Evolutionary conservation across 129 eudicot genomes (phyloP).

Genomic region (Saussurea involucrata): DNA sequence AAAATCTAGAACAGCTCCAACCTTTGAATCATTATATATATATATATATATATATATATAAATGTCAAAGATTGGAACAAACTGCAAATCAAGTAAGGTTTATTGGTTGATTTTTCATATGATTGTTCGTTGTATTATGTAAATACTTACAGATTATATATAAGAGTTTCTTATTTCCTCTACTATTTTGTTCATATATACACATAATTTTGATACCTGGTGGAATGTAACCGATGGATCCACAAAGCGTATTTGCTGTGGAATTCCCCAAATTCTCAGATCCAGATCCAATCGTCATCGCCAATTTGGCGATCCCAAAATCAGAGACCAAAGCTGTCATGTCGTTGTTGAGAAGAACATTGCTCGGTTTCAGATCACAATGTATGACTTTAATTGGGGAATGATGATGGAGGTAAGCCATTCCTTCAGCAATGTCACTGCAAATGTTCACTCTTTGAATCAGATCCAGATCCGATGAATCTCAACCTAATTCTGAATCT

Average conservation of each 20-base stretch:
- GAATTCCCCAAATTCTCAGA: conserved; percentile 42
- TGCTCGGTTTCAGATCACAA: conserved; percentile 69
- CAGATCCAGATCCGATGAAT: conserved; percentile 39
- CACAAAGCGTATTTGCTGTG: conserved; percentile 48
- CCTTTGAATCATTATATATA: too few species aligned
- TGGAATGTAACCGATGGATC: conserved; percentile 66
- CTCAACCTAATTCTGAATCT: conserved; percentile 16
- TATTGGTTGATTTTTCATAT: too few species aligned
- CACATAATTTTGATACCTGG: conserved; percentile 49
- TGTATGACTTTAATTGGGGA: conserved; percentile 64
- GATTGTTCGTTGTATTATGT: too few species aligned
- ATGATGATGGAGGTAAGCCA: conserved; percentile 66
- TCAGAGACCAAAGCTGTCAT: conserved; percentile 65
- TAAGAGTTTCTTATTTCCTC: too few species aligned
- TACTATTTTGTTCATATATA: too few species aligned
- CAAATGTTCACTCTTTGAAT: conserved; percentile 56
- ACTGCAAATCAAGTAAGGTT: too few species aligned
- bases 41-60: too few species aligned
- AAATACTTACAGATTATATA: too few species aligned
- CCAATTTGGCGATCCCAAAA: conserved; percentile 59
- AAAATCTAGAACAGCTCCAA: too few species aligned
- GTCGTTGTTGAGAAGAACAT: conserved; percentile 57
- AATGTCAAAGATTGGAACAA: too few species aligned
- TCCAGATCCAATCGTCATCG: conserved; percentile 40
- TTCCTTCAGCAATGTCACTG: conserved; percentile 66